Evolutionary conservation across 306 rosid species (phyloP), one percentile per base, ranked within the genome.

Genomic region (Dryas drummondii): DNA sequence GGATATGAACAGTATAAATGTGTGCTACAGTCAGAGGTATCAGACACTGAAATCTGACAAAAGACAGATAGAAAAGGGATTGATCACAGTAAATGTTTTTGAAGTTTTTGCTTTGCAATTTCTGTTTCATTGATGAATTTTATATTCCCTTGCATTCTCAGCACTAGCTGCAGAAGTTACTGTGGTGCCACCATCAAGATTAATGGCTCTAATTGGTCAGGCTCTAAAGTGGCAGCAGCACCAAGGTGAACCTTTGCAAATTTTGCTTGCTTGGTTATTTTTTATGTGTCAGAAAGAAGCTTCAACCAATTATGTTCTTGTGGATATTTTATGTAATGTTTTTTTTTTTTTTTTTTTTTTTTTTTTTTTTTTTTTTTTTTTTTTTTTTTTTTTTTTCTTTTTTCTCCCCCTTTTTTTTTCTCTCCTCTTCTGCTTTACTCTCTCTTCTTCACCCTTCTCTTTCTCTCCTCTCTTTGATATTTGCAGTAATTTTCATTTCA

Each of bases 211-310:
- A 79, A 89, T 96, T 81, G 98, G 98, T 51, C 99, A 96, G 90
- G 88, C 98, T 78, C 83, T 96, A 77, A 96, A 96, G 84, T 96
- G 99, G 99, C 99, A 96, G 86, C 99, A 96, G 78, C 96, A 96
- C 78, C 99, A 96, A 84, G 98, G 98, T 94, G 73, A 77, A 22
- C 13, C 15, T 69, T 65, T 70, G 72, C 17, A 27, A 51, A 45
- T 42, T 42, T 32, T 74, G 63, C 42, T 61, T 12, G 49, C 1
- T 73, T 32, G 55, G 32, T 41, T 71, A 42, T 66, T 74, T 65
- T 11, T 15, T 71, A 40, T 41, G 46, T 72, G 10, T 63, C 50
- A 51, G 12, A 17, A 32, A 53, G 58, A 60, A 16, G 58, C 68
- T 62, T 59, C 27, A 11, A 16, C 42, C 12, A 73, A 55, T 60